Evolutionary conservation across 768 basidiomycete genomes (phyloP).

Genomic region (Mycena albidolilacea): DNA sequence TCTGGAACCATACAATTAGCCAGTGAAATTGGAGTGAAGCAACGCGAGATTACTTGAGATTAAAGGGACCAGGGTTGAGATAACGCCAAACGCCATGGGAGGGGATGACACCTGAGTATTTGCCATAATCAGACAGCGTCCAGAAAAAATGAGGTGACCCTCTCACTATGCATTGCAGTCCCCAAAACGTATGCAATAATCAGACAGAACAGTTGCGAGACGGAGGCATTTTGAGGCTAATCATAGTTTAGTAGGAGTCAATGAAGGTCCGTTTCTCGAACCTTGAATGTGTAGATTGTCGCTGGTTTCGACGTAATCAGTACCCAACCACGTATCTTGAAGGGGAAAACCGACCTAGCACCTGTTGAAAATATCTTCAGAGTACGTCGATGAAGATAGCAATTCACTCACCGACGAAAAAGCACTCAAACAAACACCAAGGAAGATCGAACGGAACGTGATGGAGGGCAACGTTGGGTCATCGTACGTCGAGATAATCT

Average conservation of each 20-base stretch:
- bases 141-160: neutral
- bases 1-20: conserved; percentile 34
- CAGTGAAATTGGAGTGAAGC: neutral
- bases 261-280: neutral
- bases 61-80: conserved; percentile 72
- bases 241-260: neutral
- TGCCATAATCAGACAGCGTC: neutral
- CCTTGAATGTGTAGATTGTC: conserved; percentile 56
- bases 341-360: conserved; percentile 41
- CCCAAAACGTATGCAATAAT: conserved; percentile 71
- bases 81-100: conserved; percentile 59
- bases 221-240: conserved; percentile 61
- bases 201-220: conserved; percentile 69
- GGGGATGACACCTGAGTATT: conserved; percentile 54
- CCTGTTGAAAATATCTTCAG: conserved; percentile 41
- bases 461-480: conserved; percentile 62
- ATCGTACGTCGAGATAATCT: conserved; percentile 66
- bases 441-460: conserved; percentile 64
- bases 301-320: conserved; percentile 14
- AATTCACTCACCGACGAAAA: conserved; percentile 57
- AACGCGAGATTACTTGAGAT: conserved; percentile 58
- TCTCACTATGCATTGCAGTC: conserved; percentile 60
- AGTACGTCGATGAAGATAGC: neutral
- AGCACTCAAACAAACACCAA: conserved; percentile 64
- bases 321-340: too few species aligned